Evolutionary conservation across 352 stramenopile species (phyloP), one percentile per base, ranked within the genome.

Genomic region (Phytophthora hibernalis): DNA sequence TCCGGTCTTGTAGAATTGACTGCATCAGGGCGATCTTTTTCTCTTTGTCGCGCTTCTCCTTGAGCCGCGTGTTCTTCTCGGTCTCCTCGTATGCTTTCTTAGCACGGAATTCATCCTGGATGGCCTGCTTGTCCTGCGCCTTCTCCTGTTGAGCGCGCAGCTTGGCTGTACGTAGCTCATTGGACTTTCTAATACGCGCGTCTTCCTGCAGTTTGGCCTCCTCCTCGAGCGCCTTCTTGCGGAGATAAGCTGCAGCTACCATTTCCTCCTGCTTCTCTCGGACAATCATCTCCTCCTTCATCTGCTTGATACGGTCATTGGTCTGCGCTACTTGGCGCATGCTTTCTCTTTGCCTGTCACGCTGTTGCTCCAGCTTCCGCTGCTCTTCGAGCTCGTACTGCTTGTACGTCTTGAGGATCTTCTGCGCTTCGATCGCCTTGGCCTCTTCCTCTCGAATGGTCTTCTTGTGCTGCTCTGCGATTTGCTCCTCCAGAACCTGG

Each of bases 371-470:
- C 10, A 82, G 59, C 43, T 92, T 92, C 9, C 61, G 54, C 52
- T 87, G 53, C 50, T 92, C 85, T 49, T 92, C 85, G 2, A 71
- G 16, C 47, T 94, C 86, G 59, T 92, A 94, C 55, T 92, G 79
- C 55, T 92, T 94, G 76, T 92, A 94, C 12, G 82, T 87, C 31
- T 80, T 78, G 31, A 94, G 72, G 54, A 94, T 91, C 69, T 90
- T 92, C 52, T 91, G 79, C 0, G 82, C 82, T 56, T 94, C 86
- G 49, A 89, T 82, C 3, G 82, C 83, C 54, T 94, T 92, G 16
- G 80, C 76, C 62, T 94, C 86, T 76, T 94, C 86, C 33, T 90
- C 79, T 38, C 82, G 85, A 38, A 94, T 89, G 35, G 65, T 61
- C 47, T 89, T 83, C 67, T 89, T 91, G 47, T 92, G 66, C 0